Evolutionary conservation across 805 yeast genomes (phyloP).

Genomic region (Candida sanyiensis): DNA sequence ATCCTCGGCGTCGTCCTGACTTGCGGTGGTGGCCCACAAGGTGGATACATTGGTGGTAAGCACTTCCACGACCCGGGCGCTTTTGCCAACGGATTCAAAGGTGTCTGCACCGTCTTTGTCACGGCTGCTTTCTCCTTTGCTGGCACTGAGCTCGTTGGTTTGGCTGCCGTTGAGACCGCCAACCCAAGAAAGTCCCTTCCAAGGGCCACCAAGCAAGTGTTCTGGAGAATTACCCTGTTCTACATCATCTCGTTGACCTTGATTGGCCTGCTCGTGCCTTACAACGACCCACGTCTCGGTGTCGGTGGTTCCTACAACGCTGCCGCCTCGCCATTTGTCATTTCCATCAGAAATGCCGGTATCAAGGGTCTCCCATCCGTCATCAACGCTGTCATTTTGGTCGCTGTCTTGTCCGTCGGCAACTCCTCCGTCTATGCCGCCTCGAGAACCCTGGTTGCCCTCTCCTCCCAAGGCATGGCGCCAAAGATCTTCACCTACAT

Average conservation of each 20-base stretch:
- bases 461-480: slow-evolving; percentile 46
- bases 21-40: slow-evolving; percentile 53
- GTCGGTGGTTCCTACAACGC: slow-evolving; percentile 47
- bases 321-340: slow-evolving; percentile 60
- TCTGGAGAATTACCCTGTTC: slow-evolving; percentile 56
- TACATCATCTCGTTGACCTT: slow-evolving; percentile 52
- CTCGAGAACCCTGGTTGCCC: slow-evolving; percentile 48
- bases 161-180: slow-evolving; percentile 48
- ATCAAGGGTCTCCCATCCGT: slow-evolving; percentile 55
- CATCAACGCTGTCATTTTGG: slow-evolving; percentile 54
- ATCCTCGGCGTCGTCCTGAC: slow-evolving; percentile 49
- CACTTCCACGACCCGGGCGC: slow-evolving; percentile 51
- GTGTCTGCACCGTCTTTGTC: slow-evolving; percentile 47
- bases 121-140: slow-evolving; percentile 54
- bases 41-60: slow-evolving; percentile 40
- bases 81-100: slow-evolving; percentile 62
- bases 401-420: slow-evolving; percentile 48
- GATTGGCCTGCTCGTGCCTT: slow-evolving; percentile 56
- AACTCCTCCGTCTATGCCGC: slow-evolving; percentile 50
- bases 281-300: slow-evolving; percentile 46
- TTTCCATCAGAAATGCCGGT: slow-evolving; percentile 56
- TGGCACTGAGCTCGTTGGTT: slow-evolving; percentile 57
- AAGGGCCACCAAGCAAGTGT: slow-evolving; percentile 43
- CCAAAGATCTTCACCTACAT: slow-evolving; percentile 43
- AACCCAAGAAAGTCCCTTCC: slow-evolving; percentile 54